phyloP scores from a whole-genome alignment of 2,329 filamentous ascomycete species.

The Blastomyces percursus region DNA sequence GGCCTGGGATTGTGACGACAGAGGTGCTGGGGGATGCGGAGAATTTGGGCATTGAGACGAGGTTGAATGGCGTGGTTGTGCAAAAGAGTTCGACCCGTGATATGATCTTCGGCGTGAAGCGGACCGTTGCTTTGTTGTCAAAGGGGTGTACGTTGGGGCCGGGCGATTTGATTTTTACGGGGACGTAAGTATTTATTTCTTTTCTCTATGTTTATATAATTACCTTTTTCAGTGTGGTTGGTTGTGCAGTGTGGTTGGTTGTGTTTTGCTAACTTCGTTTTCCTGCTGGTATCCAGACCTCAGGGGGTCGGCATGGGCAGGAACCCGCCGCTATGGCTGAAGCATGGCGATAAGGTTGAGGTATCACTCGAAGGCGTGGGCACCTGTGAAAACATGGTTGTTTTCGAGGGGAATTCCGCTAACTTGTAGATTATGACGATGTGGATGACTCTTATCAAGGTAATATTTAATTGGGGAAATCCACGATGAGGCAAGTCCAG shows the following conservation, averaged over 20 bases:
- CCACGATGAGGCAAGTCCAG: background rate
- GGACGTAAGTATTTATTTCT: slow-evolving; percentile 29
- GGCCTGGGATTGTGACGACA: slow-evolving; percentile 56
- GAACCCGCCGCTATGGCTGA: slow-evolving; percentile 56
- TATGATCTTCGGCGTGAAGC: slow-evolving; percentile 39
- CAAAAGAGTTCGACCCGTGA: slow-evolving; percentile 42
- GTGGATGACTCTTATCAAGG: background rate
- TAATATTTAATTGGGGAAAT: background rate
- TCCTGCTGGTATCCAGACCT: slow-evolving; percentile 51
- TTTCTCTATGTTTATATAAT: background rate
- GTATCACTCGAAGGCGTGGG: slow-evolving; percentile 58
- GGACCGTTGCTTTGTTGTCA: slow-evolving; percentile 38
- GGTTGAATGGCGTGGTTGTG: slow-evolving; percentile 39
- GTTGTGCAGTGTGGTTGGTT: slow-evolving; percentile 13
- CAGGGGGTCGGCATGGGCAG: slow-evolving; percentile 61
- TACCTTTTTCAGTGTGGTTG: background rate
- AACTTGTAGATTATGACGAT: slow-evolving; percentile 23
- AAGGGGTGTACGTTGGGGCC: slow-evolving; percentile 33
- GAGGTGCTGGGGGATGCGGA: slow-evolving; percentile 37
- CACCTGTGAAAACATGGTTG: slow-evolving; percentile 37
- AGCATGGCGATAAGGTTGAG: slow-evolving; percentile 59
- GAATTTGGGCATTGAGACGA: slow-evolving; percentile 34
- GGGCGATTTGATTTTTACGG: slow-evolving; percentile 35
- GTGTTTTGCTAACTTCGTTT: slow-evolving; percentile 19
- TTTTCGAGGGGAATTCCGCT: slow-evolving; percentile 32